Base-by-base conservation (phyloP, 2,329 filamentous ascomycete genomes). In the Pseudogymnoascus sp. region DNA sequence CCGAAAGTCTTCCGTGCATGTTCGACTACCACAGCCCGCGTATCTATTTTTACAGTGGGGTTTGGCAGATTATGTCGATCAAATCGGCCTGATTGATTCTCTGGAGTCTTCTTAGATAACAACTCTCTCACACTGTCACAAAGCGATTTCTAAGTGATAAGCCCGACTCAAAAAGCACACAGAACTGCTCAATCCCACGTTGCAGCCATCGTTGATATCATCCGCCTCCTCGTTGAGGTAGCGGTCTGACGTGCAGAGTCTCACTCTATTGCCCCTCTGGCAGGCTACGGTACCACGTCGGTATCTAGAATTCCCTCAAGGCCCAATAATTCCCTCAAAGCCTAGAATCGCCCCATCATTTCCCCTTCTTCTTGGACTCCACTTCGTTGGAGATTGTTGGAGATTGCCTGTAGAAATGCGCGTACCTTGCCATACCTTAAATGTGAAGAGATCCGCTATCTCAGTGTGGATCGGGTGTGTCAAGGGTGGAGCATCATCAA, bases 31-130 rank as follows among this genome's bases (percentile, higher is more conserved):
- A 5, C 21, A 11, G 47, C 4, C n/a, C 17, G 9, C 47, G n/a
- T 5, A n/a, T 31, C 44, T 54, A 54, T 54, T 54, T 50, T 54
- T 17, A 54, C n/a, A 11, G 29, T 33, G 47, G 47, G 47, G 5
- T 54, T 33, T 54, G n/a, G 47, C n/a, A 33, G 47, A 33, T 54
- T 29, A 54, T 54, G 47, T 17, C 47, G n/a, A 54, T 50, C 26
- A 50, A 9, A 50, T 54, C 5, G 29, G n/a, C 47, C 29, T 54
- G 4, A 21, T 33, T 54, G 44, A 21, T 21, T 21, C 4, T n/a
- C n/a, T 8, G 3, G 4, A 31, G 2, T 17, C 2, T 54, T 54
- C 26, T 8, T 33, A 1, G 13, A 29, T 21, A 13, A 29, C 13
- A 21, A 4, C 41, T 29, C 24, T 29, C 24, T 9, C 13, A 29